Conservation (phyloP, 345 rosid genomes). For the Brassica carinata region DNA sequence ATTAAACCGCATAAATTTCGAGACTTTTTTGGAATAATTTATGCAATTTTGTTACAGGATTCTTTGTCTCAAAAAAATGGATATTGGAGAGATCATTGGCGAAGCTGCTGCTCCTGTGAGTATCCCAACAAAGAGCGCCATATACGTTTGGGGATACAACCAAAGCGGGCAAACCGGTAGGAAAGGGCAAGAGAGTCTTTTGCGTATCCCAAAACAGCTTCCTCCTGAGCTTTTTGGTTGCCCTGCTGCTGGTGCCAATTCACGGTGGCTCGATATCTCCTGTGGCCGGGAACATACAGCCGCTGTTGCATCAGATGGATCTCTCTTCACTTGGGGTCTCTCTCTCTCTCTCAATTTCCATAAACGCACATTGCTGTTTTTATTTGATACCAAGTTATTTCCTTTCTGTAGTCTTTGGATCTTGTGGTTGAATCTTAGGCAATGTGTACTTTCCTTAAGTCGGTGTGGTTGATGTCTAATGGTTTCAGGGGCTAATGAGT, state of each 20-base stretch:
- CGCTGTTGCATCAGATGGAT: constrained; percentile 94
- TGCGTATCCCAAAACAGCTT: constrained; percentile 91
- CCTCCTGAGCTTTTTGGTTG: constrained; percentile 93
- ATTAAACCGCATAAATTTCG: neutral
- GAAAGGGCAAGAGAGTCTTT: constrained; percentile 63
- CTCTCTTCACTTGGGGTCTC: constrained; percentile 99
- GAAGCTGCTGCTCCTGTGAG: constrained; percentile 50
- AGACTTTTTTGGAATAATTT: neutral
- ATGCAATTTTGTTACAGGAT: neutral
- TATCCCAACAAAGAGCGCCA: constrained; percentile 79
- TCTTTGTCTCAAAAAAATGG: constrained; percentile 47
- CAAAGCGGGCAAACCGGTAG: constrained; percentile 94
- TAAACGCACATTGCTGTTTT: neutral
- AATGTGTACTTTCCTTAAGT: neutral
- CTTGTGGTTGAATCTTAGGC: constrained; percentile 14
- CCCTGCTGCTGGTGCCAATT: constrained; percentile 69
- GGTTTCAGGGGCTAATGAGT: constrained; percentile 78
- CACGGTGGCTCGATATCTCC: constrained; percentile 88
- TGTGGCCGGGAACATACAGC: constrained; percentile 97
- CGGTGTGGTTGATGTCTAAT: neutral
- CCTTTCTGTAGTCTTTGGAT: neutral
- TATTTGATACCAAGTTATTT: neutral
- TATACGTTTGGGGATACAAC: constrained; percentile 98
- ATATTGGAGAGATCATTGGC: constrained; percentile 69
- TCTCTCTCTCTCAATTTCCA: constrained; percentile 34